A percentile compares a stretch with the other conserved stretches of the same genome.
phyloP scores from a whole-genome alignment of 192 early-diverging fungal species.

The Mortierella hygrophila region DNA sequence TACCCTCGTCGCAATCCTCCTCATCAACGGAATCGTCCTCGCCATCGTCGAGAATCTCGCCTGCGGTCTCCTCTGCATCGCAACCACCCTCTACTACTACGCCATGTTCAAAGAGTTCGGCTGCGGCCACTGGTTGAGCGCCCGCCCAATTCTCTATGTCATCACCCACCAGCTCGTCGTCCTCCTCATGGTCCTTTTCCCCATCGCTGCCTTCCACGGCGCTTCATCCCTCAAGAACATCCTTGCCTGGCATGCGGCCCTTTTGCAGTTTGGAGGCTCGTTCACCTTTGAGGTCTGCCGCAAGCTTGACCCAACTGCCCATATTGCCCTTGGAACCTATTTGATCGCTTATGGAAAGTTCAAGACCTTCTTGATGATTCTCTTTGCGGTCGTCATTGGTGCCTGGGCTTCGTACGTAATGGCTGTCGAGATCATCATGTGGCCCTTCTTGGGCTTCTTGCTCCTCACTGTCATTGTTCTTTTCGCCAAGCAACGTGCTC shows the following conservation, averaged over 20 bases:
- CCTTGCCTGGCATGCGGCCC: constrained; percentile 41
- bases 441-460: constrained; percentile 55
- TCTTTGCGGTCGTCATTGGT: constrained; percentile 36
- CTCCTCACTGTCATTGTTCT: constrained; percentile 33
- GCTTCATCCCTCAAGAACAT: constrained; percentile 40
- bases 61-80: constrained; percentile 49
- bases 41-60: constrained; percentile 51
- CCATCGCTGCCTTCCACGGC: constrained; percentile 43
- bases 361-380: constrained; percentile 48
- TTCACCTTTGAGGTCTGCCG: constrained; percentile 55
- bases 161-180: constrained; percentile 49
- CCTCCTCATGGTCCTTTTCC: constrained; percentile 52
- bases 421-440: constrained; percentile 55
- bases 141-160: constrained; percentile 52
- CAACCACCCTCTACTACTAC: constrained; percentile 53
- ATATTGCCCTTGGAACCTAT: constrained; percentile 41
- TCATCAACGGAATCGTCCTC: constrained; percentile 39
- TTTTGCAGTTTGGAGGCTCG: constrained; percentile 47
- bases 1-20: constrained; percentile 29
- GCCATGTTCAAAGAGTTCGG: constrained; percentile 57
- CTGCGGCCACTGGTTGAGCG: constrained; percentile 53
- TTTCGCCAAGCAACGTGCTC: constrained; percentile 34
- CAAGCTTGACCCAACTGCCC: constrained; percentile 51
- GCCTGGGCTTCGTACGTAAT: constrained; percentile 52
- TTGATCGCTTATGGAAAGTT: constrained; percentile 48